Conservation (phyloP, 2,329 filamentous ascomycete species). For the Aspergillus sp. region DNA sequence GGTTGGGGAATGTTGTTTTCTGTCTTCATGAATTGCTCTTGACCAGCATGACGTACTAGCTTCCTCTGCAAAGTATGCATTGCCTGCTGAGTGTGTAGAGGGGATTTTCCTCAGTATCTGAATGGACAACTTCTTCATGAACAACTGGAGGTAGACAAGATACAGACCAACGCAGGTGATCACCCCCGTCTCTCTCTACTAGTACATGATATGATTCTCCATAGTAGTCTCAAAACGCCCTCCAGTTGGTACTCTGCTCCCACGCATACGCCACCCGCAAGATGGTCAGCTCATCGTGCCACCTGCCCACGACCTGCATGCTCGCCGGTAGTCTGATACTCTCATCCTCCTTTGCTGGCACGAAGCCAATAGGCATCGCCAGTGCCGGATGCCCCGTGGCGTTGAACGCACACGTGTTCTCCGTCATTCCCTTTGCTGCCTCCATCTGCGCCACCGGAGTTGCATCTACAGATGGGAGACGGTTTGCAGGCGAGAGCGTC, state of each 20-base stretch:
- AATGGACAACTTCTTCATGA: no score
- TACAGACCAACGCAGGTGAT: no score
- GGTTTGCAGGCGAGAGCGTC: not conserved
- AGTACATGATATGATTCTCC: not conserved
- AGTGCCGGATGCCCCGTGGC: conserved; percentile 1
- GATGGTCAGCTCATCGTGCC: conserved; percentile 35
- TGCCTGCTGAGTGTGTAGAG: no score
- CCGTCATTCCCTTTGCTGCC: not conserved
- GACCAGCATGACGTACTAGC: no score
- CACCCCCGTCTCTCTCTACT: no score
- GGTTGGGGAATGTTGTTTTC: no score
- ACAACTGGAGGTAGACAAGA: no score
- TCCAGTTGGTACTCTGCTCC: conserved; percentile 10
- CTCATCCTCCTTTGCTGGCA: not conserved
- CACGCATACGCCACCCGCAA: conserved; percentile 14
- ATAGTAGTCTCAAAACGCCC: not conserved
- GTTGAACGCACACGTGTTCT: conserved; percentile 2
- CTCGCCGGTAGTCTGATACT: conserved; percentile 33
- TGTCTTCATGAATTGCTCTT: no score
- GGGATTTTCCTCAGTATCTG: no score
- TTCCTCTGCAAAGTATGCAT: no score
- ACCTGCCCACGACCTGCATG: conserved; percentile 39
- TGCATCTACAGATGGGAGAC: conserved; percentile 10
- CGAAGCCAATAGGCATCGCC: conserved; percentile 3
- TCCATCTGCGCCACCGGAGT: conserved; percentile 5